Base-by-base conservation (phyloP, 768 basidiomycete genomes). In the Termitomyces sp. region DNA sequence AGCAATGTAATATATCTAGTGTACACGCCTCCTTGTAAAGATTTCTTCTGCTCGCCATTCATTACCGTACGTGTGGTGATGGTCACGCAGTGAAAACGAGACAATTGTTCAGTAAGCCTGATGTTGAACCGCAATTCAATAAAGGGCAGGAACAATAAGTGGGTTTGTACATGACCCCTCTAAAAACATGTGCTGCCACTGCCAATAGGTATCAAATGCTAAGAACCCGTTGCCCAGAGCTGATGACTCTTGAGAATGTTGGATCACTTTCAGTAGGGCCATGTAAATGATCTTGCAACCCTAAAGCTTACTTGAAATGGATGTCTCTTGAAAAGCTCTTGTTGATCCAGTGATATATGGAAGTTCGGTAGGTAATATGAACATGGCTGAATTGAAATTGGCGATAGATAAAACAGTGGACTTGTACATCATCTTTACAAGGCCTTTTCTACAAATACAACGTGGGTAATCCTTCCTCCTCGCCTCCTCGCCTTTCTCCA, bases 361-460 rank as follows among this genome's bases (percentile, higher is more conserved):
- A n/a, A n/a, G 29, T 32, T 7, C 22, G 26, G 37, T 37, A 26
- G 10, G 29, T 24, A 29, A 36, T 43, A 56, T 46, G 18, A 46
- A 44, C 53, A 58, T 52, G 52, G 29, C 41, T 41, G 29, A 46
- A 56, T 53, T 37, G 43, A 61, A 44, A 32, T 55, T 61, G 37
- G 37, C 37, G 6, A 44, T 42, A 46, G 46, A 41, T 42, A 46
- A 37, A 36, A 20, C 18, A 26, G 46, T 41, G 56, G 55, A 56
- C 52, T 52, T 54, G 37, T 36, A 37, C 37, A 48, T 13, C 27
- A n/a, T 39, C 14, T 14, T 18, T 5, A 27, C 24, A 56, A 52
- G 55, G 60, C 59, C 58, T 59, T 61, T 63, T 60, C 29, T 62
- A 62, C 55, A 59, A 62, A 59, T 62, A 62, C 61, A 62, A 57